Evolutionary conservation across 75 land plant species (phyloP), one percentile per base, ranked within the genome.

Genomic region (Selaginella moellendorffii): DNA sequence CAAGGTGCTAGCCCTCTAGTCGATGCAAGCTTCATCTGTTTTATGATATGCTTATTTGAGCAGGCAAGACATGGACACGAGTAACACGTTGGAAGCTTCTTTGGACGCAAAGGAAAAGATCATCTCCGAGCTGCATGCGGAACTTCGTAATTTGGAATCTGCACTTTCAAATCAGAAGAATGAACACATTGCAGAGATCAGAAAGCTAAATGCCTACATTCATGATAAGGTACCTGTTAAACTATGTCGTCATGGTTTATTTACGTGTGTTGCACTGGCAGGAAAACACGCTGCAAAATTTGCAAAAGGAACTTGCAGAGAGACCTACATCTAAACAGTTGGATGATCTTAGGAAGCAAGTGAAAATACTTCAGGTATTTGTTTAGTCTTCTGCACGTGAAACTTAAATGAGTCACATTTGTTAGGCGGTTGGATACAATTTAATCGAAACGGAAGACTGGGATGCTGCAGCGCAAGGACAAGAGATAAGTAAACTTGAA

Each of bases 391-490:
- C 14, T 36, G 14, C 14, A 36, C n/a, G n/a, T n/a, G n/a, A n/a
- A n/a, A n/a, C n/a, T n/a, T n/a, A n/a, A n/a, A n/a, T n/a, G n/a
- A n/a, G n/a, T n/a, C n/a, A n/a, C n/a, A n/a, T n/a, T 5, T 23
- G 67, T n/a, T 67, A 93, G 98, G 98, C 96, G 29, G 98, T 93
- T 54, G 98, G 98, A 26, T 93, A 93, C 72, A 93, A 93, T 72
- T 93, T 95, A 36, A 84, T 93, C 30, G 98, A 93, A 70, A 82
- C 87, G 53, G 98, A 93, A 74, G 98, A 93, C 76, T 93, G 98
- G 98, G 98, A 93, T 64, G 68, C 77, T 28, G 98, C 98, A 64
- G 83, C 96, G 1, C 83, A 75, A 61, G 96, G 85, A 24, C 85
- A 86, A 68, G 98, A 93, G 65, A 93, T 93, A 82, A 90, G 87